Base-by-base conservation (phyloP, 1,139 yeast species). In the Debaryomyces singareniensis region DNA sequence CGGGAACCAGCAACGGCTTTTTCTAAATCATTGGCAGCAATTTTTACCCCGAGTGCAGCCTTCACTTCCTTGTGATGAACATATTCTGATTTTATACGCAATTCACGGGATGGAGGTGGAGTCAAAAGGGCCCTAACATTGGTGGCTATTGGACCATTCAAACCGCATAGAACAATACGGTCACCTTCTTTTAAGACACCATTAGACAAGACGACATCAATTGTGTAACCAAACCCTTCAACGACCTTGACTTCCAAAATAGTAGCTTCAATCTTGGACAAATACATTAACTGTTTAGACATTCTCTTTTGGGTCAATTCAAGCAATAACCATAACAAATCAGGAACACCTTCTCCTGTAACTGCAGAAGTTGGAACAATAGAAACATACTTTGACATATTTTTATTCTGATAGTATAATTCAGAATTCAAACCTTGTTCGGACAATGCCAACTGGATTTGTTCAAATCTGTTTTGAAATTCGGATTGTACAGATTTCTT, bases 331-430 rank as follows among this genome's bases (percentile, higher is more conserved):
- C 96, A 89, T 53, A 93, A 77, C 64, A 93, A 73, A 75, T 93
- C 99, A 28, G 99, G 98, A 46, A 93, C 93, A 81, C 99, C 99
- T 64, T 93, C 99, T 59, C 98, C 99, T 16, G 97, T 89, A 29
- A 89, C 94, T 35, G 99, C 98, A 38, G 97, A 89, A 10, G 98
- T 91, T 45, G 99, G 98, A 33, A 93, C 96, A 49, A 93, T 81
- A 23, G 97, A 87, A 36, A 93, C 98, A 51, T 81, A 85, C 58
- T 85, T 85, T 36, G 96, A 66, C 73, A 91, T 68, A 64, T 89
- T 91, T 61, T 83, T 84, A 72, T 93, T 93, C 60, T 91, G 86
- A 79, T 71, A 91, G 63, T 93, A 93, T 43, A 91, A 74, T 64
- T 91, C 98, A 31, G 97, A 84, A 68, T 93, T 93, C 66, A 93